These are phyloP conservation scores for Sclerotinia glacialis DNA, from an alignment of 2,329 filamentous ascomycete species.

Conservation along the genomic window DNA sequence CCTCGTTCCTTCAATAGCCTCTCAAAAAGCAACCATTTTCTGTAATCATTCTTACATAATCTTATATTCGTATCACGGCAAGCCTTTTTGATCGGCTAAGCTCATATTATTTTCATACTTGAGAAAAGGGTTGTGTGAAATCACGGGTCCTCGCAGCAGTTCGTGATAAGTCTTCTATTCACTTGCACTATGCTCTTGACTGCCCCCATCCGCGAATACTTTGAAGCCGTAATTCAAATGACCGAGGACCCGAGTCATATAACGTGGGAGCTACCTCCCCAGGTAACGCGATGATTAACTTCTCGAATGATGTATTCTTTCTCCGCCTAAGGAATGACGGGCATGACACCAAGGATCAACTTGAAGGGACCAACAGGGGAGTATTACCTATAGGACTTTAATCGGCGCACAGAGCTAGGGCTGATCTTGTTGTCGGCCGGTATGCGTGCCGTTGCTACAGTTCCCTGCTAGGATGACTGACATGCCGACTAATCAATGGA, in stretches of 20 bases:
- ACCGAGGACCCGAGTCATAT: background rate
- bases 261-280: background rate
- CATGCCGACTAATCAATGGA: background rate
- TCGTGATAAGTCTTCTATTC: background rate
- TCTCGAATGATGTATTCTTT: background rate
- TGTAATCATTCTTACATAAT: background rate
- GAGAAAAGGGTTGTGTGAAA: background rate
- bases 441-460: background rate
- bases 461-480: too few species aligned
- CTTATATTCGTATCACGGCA: too few species aligned
- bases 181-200: background rate
- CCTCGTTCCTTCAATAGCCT: background rate
- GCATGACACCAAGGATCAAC: constrained; percentile 5
- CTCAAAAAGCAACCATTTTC: background rate
- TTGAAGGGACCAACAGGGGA: background rate
- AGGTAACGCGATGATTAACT: background rate
- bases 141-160: background rate
- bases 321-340: constrained; percentile 13
- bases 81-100: background rate
- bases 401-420: background rate
- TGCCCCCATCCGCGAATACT: background rate
- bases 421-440: background rate
- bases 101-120: background rate
- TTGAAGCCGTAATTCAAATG: background rate
- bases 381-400: background rate